Evolutionary conservation across 2,329 filamentous ascomycete genomes (phyloP).

Genomic region (Fusarium siculi): DNA sequence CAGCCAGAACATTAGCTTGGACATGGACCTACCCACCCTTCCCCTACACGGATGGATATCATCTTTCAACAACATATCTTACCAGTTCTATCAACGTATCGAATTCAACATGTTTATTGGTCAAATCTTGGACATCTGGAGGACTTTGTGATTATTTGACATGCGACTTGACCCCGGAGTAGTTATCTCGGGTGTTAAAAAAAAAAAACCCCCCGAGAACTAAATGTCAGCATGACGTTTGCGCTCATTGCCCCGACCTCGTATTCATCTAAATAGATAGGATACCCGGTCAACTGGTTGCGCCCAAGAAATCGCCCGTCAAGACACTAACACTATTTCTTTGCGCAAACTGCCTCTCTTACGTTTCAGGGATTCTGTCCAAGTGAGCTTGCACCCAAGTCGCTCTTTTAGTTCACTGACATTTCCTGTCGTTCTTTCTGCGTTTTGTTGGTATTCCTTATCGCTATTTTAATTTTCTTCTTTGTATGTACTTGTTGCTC

Average conservation of each 20-base stretch:
- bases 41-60: not conserved
- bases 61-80: not conserved
- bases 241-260: not conserved
- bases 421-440: not conserved
- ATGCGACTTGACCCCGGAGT: not conserved
- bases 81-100: not conserved
- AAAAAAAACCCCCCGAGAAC: not conserved
- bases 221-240: not conserved
- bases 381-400: not conserved
- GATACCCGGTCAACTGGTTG: not conserved
- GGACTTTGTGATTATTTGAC: not conserved
- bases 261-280: not conserved
- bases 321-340: not conserved
- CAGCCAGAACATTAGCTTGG: not conserved
- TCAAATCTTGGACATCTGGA: not conserved
- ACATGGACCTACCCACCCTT: not conserved
- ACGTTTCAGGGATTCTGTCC: not conserved
- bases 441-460: not conserved
- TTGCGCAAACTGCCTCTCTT: not conserved
- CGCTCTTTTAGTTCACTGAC: not conserved
- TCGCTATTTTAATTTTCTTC: not conserved
- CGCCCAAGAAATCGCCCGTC: not conserved
- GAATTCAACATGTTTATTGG: not conserved
- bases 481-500: not conserved
- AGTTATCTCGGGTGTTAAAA: not conserved